Percentiles rank a stretch among this genome's conserved stretches.
phyloP scores from a whole-genome alignment of 345 rosid genomes.

The Noccaea bulbosa region DNA sequence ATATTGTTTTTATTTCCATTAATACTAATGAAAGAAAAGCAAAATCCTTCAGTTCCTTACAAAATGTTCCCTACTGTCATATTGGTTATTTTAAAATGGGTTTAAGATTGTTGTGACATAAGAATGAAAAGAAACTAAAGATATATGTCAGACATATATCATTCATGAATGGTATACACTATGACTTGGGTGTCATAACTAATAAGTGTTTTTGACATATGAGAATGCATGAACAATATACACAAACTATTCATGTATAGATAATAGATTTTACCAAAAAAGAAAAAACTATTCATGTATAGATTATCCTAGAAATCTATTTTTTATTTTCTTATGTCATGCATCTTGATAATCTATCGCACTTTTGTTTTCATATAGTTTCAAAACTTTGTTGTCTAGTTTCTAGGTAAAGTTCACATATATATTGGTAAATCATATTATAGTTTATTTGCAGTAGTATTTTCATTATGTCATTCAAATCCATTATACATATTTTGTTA shows the following conservation, averaged over 20 bases:
- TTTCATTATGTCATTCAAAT: background rate
- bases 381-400: constrained; percentile 4
- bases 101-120: constrained; percentile 1
- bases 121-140: background rate
- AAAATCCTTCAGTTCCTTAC: background rate
- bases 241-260: background rate
- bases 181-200: background rate
- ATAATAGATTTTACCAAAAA: no score
- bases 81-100: background rate
- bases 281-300: background rate
- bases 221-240: background rate
- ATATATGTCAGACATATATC: background rate
- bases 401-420: constrained; percentile 21
- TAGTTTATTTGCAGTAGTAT: background rate
- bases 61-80: background rate
- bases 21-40: background rate
- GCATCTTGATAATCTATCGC: no score
- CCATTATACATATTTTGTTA: background rate
- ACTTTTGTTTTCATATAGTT: background rate
- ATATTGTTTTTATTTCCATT: background rate
- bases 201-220: background rate
- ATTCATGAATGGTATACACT: background rate
- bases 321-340: no score
- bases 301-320: no score
- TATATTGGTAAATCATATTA: background rate